Conservation (phyloP, 2,329 filamentous ascomycete species). For the Karstenula rhodostoma region DNA sequence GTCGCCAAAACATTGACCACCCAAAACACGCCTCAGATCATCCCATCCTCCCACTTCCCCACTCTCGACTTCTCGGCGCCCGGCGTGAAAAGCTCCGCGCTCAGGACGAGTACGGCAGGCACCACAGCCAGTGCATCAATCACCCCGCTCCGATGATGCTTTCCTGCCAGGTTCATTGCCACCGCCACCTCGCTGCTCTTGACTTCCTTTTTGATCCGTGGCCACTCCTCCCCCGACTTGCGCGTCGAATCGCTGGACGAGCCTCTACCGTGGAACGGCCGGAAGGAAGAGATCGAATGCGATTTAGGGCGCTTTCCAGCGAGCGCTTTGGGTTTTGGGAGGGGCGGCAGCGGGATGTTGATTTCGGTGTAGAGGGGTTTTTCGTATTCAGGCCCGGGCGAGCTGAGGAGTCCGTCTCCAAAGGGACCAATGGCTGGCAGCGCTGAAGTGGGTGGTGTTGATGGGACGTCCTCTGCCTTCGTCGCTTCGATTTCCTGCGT, state of each 20-base stretch:
- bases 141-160: constrained; percentile 33
- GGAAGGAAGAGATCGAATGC: constrained; percentile 34
- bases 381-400: constrained; percentile 21
- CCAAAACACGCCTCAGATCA: constrained; percentile 18
- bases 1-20: background rate
- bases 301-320: constrained; percentile 27
- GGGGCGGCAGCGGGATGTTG: constrained; percentile 39
- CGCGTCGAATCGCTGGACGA: constrained; percentile 27
- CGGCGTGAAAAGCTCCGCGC: constrained; percentile 48
- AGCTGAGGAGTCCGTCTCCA: constrained; percentile 1
- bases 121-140: constrained; percentile 47
- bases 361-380: constrained; percentile 46
- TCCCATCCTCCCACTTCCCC: constrained; percentile 38
- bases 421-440: constrained; percentile 15
- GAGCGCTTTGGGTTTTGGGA: constrained; percentile 24
- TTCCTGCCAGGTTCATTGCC: constrained; percentile 35
- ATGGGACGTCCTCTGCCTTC: background rate
- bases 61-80: constrained; percentile 19
- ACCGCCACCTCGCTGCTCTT: constrained; percentile 32
- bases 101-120: constrained; percentile 44
- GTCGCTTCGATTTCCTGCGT: background rate
- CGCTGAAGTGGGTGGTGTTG: background rate
- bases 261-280: constrained; percentile 31
- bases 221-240: constrained; percentile 26
- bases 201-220: constrained; percentile 32